phyloP scores from a whole-genome alignment of 768 basidiomycete species.

The Collybia mongolica region DNA sequence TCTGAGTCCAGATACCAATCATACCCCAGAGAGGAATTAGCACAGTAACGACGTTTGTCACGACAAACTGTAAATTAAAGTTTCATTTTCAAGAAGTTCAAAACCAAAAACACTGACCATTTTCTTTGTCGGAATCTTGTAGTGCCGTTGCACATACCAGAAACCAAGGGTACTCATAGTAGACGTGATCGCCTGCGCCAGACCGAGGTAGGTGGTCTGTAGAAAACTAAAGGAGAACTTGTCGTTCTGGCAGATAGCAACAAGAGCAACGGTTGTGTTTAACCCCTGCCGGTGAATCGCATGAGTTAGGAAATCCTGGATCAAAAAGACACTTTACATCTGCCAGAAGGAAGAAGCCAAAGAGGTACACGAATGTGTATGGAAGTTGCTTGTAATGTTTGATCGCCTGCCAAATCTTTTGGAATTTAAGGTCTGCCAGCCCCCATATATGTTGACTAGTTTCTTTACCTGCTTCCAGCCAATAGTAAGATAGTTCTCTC shows the following conservation, averaged over 20 bases:
- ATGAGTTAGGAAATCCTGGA: not conserved
- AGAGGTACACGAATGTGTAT: constrained; percentile 78
- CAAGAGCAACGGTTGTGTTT: constrained; percentile 75
- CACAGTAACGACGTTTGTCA: constrained; percentile 74
- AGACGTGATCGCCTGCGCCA: constrained; percentile 74
- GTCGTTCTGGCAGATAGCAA: constrained; percentile 77
- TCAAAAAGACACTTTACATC: constrained; percentile 44
- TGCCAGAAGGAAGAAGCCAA: constrained; percentile 73
- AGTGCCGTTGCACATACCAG: constrained; percentile 81
- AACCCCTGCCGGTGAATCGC: constrained; percentile 49
- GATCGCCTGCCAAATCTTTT: constrained; percentile 71
- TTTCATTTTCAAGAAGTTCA: not conserved
- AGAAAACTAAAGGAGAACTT: constrained; percentile 81
- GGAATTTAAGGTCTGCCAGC: not conserved
- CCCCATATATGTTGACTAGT: not conserved
- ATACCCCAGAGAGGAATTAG: constrained; percentile 84
- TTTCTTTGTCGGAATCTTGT: constrained; percentile 76
- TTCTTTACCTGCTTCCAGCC: constrained; percentile 80
- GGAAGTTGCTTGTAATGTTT: constrained; percentile 78
- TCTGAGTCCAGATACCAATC: constrained; percentile 80
- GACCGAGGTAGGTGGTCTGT: constrained; percentile 74
- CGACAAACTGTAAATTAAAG: constrained; percentile 51
- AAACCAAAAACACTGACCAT: constrained; percentile 50
- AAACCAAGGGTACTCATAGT: constrained; percentile 71
- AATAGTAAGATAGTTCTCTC: constrained; percentile 74